phyloP scores from a whole-genome alignment of 2,329 filamentous ascomycete species.

The Camillea tinctor region DNA sequence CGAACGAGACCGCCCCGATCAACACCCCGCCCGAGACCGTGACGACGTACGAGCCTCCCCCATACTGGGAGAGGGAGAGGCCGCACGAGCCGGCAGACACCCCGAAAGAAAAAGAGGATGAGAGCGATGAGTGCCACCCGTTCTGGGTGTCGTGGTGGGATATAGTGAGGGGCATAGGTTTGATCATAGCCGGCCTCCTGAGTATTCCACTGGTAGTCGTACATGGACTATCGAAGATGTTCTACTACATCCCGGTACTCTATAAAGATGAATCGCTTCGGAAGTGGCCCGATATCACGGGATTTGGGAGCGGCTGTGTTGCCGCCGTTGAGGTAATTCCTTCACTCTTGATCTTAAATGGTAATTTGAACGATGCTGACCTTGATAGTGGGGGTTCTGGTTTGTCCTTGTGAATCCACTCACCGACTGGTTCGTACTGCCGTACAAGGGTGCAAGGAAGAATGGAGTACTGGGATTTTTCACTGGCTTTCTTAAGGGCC shows the following conservation, averaged over 20 bases:
- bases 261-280: conserved; percentile 17
- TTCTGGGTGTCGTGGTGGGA: conserved; percentile 21
- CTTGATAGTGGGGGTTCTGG: conserved; percentile 7
- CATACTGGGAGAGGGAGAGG: conserved; percentile 16
- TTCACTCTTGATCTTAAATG: not conserved
- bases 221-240: conserved; percentile 17
- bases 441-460: conserved; percentile 14
- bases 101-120: not conserved
- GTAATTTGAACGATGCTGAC: not conserved
- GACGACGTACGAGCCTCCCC: conserved; percentile 2
- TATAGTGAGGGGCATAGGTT: conserved; percentile 9
- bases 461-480: conserved; percentile 17
- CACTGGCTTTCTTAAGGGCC: conserved; percentile 13
- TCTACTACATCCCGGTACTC: conserved; percentile 17
- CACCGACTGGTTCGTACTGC: conserved; percentile 18
- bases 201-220: conserved; percentile 17
- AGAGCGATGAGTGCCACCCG: conserved; percentile 17
- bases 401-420: conserved; percentile 14
- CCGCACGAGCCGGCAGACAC: not conserved
- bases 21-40: not conserved
- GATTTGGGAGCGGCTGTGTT: conserved; percentile 13
- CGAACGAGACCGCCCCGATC: not conserved
- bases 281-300: conserved; percentile 19
- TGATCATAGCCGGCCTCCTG: conserved; percentile 9
- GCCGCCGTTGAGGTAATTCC: conserved; percentile 10